Base-by-base conservation (phyloP, 2,329 filamentous ascomycete genomes). In the Arthroderma uncinatum region DNA sequence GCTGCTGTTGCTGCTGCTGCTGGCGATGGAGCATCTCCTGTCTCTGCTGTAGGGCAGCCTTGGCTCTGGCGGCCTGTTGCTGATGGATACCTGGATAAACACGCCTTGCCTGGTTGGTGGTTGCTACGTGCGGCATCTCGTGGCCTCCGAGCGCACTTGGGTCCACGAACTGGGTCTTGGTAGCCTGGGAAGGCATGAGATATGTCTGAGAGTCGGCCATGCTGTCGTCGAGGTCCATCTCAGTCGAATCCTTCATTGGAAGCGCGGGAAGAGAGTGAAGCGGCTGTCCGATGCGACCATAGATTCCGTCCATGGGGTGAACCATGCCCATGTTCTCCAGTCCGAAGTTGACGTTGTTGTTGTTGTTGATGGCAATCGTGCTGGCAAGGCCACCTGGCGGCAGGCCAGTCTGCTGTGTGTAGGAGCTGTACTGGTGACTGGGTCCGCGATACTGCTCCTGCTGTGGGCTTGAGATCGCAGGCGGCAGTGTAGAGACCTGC, bases 21-120 rank as follows among this genome's bases (percentile, higher is more conserved):
- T 79, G 78, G 62, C 84, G 80, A 59, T 82, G 82, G 60, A 78
- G 77, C 60, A 79, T 76, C 65, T 83, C 75, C 63, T 78, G 79
- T 65, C 85, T 81, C 59, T 73, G 82, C 69, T 87, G 84, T 66
- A 87, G 83, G 25, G 81, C 81, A 64, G 84, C 84, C 75, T 87
- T 88, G 61, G 84, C 85, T 65, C 89, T 76, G 59, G 88, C 88
- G 53, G 89, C 90, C 73, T 86, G 83, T 69, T 91, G 89, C 67
- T 90, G 89, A 74, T 97, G 92, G 80, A 95, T 93, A 55, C 91
- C 92, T 10, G 92, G 92, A 78, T 89, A 96, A 64, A 94, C 84
- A 62, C 90, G 84, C 62, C 88, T 86, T 55, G 84, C 79, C 36
- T 79, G 75, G 60, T 81, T 58, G 76, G 74, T 52, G 72, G 79